Base-by-base conservation (phyloP, 306 rosid genomes). In the Quillaja saponaria region DNA sequence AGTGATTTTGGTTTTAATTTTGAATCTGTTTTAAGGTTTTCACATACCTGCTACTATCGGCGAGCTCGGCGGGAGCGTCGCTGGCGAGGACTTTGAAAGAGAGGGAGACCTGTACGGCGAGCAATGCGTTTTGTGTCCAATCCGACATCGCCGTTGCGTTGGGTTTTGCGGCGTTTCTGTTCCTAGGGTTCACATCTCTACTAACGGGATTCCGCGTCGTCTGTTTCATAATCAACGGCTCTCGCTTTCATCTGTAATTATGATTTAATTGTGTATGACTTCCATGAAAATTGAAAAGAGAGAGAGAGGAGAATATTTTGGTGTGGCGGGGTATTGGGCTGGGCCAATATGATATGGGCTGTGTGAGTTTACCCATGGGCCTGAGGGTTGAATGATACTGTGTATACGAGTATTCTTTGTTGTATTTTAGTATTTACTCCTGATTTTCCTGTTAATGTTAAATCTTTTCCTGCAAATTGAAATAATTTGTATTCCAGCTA, bases 1-100 rank as follows among this genome's bases (percentile, higher is more conserved):
- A n/a, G n/a, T n/a, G n/a, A n/a, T n/a, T n/a, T n/a, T n/a, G n/a
- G n/a, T n/a, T n/a, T n/a, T n/a, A n/a, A n/a, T n/a, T n/a, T n/a
- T n/a, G n/a, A n/a, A n/a, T n/a, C n/a, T 34, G 72, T 34, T 66
- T 75, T 71, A 71, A 92, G 98, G 90, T 86, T 67, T 85, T 92
- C 75, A 86, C 99, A 44, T 92, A 92, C 81, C 83, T 92, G 45
- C 61, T 92, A 2, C 64, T 92, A 35, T 72, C 95, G 74, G 96
- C 98, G 60, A 78, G 84, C 73, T 87, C 99, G 64, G 99, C 99
- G 67, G 99, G 95, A 66, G 85, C 95, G 66, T 78, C 90, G 59
- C 74, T 74, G 75, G 83, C 80, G 5, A 78, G 81, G 70, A 83
- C 75, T 64, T 31, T 86, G 47, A 81, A 34, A 64, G 78, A 51